phyloP scores from a whole-genome alignment of 2,329 filamentous ascomycete genomes.

The Ceratocystis albifundus region DNA sequence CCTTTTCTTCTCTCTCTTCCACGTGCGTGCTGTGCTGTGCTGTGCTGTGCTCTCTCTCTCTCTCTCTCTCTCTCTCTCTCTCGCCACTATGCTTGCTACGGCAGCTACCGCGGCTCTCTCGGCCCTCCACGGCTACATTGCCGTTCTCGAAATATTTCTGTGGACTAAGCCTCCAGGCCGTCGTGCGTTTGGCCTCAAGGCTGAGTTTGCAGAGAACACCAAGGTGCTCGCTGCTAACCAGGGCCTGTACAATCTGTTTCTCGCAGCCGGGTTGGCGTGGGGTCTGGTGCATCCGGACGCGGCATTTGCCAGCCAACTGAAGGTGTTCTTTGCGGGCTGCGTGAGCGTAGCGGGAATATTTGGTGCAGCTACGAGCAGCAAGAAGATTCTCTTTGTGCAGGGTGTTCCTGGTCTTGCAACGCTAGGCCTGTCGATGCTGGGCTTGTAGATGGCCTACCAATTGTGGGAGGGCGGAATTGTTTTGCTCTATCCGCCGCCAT shows the following conservation, averaged over 20 bases:
- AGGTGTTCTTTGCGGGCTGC: slow-evolving; percentile 39
- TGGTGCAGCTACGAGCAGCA: slow-evolving; percentile 35
- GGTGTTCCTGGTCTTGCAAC: slow-evolving; percentile 30
- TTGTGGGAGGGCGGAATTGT: neutral
- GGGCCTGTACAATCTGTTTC: slow-evolving; percentile 43
- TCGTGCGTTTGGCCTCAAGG: slow-evolving; percentile 35
- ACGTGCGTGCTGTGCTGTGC: no score
- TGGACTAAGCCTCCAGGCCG: slow-evolving; percentile 38
- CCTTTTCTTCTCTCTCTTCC: neutral
- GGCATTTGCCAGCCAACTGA: slow-evolving; percentile 35
- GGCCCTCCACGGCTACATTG: slow-evolving; percentile 38
- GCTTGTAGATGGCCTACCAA: slow-evolving; percentile 17
- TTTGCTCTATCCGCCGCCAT: no score
- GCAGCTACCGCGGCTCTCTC: slow-evolving; percentile 33
- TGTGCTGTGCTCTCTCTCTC: no score
- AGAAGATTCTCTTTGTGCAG: slow-evolving; percentile 37
- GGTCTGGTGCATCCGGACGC: slow-evolving; percentile 36
- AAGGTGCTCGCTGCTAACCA: slow-evolving; percentile 39
- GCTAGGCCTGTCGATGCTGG: slow-evolving; percentile 27
- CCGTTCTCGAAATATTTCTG: slow-evolving; percentile 40
- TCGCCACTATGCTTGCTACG: slow-evolving; percentile 29
- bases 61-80: neutral
- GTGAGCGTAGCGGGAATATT: slow-evolving; percentile 37
- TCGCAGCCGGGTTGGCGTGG: slow-evolving; percentile 40
- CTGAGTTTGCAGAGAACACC: slow-evolving; percentile 38